Percentiles rank a stretch among this genome's conserved stretches.
Conservation (phyloP, 176 grass and related monocot species). For the Alloteropsis semialata region DNA sequence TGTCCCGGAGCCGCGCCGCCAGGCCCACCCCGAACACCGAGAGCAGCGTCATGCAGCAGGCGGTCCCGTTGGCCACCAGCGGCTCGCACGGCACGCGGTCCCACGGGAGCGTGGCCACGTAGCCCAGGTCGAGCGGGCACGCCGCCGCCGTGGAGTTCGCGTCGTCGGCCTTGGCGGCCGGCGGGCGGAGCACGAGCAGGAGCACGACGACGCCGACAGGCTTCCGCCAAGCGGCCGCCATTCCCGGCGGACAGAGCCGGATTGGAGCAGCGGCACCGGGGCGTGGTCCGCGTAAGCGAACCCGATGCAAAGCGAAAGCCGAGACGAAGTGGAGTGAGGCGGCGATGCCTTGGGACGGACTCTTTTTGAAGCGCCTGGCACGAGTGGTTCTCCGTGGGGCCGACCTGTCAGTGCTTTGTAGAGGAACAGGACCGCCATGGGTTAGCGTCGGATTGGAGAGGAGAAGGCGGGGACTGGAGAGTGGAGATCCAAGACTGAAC, state of each 20-base stretch:
- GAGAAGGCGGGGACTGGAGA: no score
- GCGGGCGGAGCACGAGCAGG: not conserved
- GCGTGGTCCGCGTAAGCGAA: not conserved
- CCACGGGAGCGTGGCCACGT: conserved; percentile 77
- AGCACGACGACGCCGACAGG: not conserved
- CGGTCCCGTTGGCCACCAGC: conserved; percentile 43
- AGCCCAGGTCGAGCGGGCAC: conserved; percentile 76
- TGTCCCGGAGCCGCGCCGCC: conserved; percentile 49
- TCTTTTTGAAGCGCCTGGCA: not conserved
- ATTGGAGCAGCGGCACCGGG: not conserved
- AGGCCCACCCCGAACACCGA: conserved; percentile 62
- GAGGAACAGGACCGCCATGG: not conserved
- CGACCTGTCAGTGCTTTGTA: not conserved
- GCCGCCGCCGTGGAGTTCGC: conserved; percentile 3
- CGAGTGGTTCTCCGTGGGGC: not conserved
- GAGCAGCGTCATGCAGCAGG: conserved; percentile 62
- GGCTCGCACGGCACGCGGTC: conserved; percentile 50
- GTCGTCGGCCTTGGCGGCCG: not conserved
- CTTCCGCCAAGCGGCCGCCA: not conserved
- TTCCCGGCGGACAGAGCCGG: not conserved
- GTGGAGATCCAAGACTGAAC: no score
- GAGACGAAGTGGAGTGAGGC: not conserved
- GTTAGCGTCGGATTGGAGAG: no score
- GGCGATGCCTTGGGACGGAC: no score
- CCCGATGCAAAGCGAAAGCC: conserved; percentile 12